phyloP scores from a whole-genome alignment of 23 red algal species.

The Gracilaria gracilis region DNA sequence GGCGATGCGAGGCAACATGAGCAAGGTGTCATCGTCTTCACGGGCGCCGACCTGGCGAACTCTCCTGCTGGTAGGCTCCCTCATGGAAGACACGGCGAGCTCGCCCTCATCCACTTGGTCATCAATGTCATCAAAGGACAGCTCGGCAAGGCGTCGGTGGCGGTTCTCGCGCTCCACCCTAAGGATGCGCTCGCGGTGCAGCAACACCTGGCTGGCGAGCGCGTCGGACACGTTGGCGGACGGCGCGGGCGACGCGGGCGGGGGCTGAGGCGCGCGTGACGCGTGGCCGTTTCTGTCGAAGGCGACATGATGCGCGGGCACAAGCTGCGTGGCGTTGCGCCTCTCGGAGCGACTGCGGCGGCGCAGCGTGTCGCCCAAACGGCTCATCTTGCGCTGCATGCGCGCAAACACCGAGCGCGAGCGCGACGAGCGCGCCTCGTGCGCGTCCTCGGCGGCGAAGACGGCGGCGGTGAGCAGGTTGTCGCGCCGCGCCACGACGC shows the following conservation, averaged over 20 bases:
- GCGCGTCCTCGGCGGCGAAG: conserved; percentile 26
- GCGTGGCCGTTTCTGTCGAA: conserved; percentile 26
- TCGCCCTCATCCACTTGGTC: conserved; percentile 17
- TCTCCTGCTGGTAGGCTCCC: conserved; percentile 5
- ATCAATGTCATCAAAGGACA: conserved; percentile 36
- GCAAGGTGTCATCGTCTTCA: conserved; percentile 52
- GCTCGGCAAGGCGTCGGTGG: neutral
- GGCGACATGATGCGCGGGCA: conserved; percentile 7
- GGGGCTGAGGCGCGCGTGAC: neutral
- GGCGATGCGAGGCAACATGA: conserved; percentile 30
- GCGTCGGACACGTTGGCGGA: conserved; percentile 1
- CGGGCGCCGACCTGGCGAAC: conserved; percentile 50
- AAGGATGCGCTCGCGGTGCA: conserved; percentile 30
- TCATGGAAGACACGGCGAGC: conserved; percentile 21
- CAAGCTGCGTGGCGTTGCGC: neutral
- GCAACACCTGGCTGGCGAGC: conserved; percentile 19
- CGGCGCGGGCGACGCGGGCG: neutral
- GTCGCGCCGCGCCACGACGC: conserved; percentile 29
- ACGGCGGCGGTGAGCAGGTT: conserved; percentile 42
- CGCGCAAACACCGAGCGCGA: conserved; percentile 38
- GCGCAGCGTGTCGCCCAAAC: conserved; percentile 17
- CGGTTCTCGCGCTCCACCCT: neutral
- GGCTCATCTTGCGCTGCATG: conserved; percentile 35
- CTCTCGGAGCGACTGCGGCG: neutral
- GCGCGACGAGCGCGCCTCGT: conserved; percentile 8